These are phyloP conservation scores for Furcasterigmium furcatum DNA, from an alignment of 2,329 filamentous ascomycete genomes.

Conservation along the genomic window DNA sequence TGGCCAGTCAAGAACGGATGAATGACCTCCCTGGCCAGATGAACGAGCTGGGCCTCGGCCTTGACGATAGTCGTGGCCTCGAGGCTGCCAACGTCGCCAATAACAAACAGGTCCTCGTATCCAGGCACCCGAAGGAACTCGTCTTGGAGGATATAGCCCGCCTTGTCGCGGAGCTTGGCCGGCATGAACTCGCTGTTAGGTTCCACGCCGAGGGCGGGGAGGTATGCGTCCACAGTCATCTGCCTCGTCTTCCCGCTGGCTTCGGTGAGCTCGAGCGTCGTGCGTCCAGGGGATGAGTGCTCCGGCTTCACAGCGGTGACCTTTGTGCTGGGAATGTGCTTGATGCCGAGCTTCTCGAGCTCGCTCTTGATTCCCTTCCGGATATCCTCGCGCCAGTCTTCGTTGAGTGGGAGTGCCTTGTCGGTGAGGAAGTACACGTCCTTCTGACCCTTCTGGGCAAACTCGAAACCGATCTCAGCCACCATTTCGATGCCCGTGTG, in stretches of 20 bases:
- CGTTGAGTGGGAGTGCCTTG: slow-evolving; percentile 32
- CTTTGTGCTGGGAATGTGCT: slow-evolving; percentile 33
- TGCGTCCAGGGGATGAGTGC: slow-evolving; percentile 19
- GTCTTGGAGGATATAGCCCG: slow-evolving; percentile 32
- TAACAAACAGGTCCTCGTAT: slow-evolving; percentile 37
- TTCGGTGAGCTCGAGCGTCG: slow-evolving; percentile 27
- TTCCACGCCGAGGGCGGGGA: slow-evolving; percentile 41
- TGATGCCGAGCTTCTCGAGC: slow-evolving; percentile 41
- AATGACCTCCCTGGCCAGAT: slow-evolving; percentile 30
- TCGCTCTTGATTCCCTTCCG: slow-evolving; percentile 32
- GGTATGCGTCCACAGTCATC: slow-evolving; percentile 38
- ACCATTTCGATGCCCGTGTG: slow-evolving; percentile 47
- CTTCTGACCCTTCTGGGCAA: slow-evolving; percentile 38
- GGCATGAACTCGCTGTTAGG: slow-evolving; percentile 44
- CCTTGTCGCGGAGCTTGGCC: slow-evolving; percentile 26
- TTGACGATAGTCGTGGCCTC: slow-evolving; percentile 26
- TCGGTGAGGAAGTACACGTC: slow-evolving; percentile 40
- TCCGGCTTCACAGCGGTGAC: slow-evolving; percentile 20
- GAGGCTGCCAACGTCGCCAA: slow-evolving; percentile 40
- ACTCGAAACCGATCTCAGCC: slow-evolving; percentile 48
- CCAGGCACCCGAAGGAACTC: slow-evolving; percentile 29
- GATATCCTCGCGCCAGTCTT: slow-evolving; percentile 28
- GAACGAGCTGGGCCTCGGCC: slow-evolving; percentile 27
- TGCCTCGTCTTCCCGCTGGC: slow-evolving; percentile 29
- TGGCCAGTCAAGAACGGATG: slow-evolving; percentile 23